Percentiles rank a stretch among this genome's conserved stretches.
These are phyloP conservation scores for Zygoascus bituminiphila DNA, from an alignment of 805 yeast species.

Conservation along the genomic window DNA sequence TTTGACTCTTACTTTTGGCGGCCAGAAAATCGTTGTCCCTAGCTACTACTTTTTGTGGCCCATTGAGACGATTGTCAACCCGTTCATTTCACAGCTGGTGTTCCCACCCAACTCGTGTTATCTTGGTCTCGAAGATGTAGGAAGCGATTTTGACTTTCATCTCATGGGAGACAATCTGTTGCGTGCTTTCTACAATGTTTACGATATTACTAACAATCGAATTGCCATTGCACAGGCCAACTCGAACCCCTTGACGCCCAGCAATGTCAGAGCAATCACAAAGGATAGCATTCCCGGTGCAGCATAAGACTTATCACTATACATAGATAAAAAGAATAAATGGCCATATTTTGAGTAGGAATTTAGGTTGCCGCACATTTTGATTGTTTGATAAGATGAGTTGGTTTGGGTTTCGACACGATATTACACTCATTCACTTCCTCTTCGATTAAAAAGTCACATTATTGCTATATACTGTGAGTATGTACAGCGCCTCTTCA, in stretches of 20 bases:
- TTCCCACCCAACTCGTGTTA: conserved; percentile 32
- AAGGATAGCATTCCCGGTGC: conserved; percentile 12
- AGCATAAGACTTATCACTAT: not conserved
- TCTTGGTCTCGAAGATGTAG: conserved; percentile 27
- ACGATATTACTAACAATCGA: conserved; percentile 47
- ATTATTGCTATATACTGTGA: no score
- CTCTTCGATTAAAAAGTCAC: no score
- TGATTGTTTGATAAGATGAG: not conserved
- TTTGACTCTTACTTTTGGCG: conserved; percentile 27
- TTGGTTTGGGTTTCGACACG: no score
- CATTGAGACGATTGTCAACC: conserved; percentile 25
- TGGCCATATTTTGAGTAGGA: not conserved
- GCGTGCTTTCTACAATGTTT: conserved; percentile 53
- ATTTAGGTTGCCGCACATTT: not conserved
- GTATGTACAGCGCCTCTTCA: no score
- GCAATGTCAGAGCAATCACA: conserved; percentile 14
- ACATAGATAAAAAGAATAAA: not conserved
- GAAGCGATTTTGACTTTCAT: conserved; percentile 28
- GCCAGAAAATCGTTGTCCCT: conserved; percentile 23
- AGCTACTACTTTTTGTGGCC: conserved; percentile 31
- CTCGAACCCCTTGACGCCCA: conserved; percentile 12
- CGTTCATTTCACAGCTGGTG: conserved; percentile 22
- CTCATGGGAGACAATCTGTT: conserved; percentile 58
- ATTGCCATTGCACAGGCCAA: conserved; percentile 46
- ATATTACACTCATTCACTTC: no score